Conservation (phyloP, 2,329 filamentous ascomycete species). For the Penicillium sp. region DNA sequence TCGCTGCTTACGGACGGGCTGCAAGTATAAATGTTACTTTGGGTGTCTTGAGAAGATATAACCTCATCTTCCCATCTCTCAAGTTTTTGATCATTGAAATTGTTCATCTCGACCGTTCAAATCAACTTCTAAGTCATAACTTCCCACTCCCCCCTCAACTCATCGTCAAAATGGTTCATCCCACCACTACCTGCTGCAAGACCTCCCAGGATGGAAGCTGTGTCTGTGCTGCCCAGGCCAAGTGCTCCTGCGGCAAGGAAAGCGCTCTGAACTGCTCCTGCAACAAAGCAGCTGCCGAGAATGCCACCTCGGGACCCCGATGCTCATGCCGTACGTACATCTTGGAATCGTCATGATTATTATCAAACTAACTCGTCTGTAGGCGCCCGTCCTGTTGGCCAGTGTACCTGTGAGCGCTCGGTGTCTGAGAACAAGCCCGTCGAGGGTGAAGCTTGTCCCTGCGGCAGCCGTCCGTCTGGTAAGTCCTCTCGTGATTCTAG, state of each 20-base stretch:
- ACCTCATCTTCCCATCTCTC: neutral
- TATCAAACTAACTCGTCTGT: slow-evolving; percentile 1
- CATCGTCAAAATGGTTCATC: slow-evolving; percentile 42
- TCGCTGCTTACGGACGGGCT: neutral
- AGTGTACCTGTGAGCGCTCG: slow-evolving; percentile 75
- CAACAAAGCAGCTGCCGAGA: slow-evolving; percentile 69
- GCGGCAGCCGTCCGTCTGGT: slow-evolving; percentile 69
- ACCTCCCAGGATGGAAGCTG: slow-evolving; percentile 50
- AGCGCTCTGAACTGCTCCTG: slow-evolving; percentile 82
- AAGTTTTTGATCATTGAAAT: neutral
- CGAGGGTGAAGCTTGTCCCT: slow-evolving; percentile 62
- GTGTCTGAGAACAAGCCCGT: slow-evolving; percentile 61
- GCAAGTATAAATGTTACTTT: neutral
- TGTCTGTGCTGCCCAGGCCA: slow-evolving; percentile 54
- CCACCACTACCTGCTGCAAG: slow-evolving; percentile 54
- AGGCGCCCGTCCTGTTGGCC: slow-evolving; percentile 67
- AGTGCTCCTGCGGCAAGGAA: slow-evolving; percentile 85
- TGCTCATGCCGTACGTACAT: slow-evolving; percentile 68
- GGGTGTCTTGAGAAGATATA: neutral
- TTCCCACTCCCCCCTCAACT: neutral
- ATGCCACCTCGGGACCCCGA: slow-evolving; percentile 63
- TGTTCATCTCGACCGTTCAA: neutral
- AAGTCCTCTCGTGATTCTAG: slow-evolving; percentile 31
- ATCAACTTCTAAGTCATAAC: neutral
- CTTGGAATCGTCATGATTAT: neutral